These are phyloP conservation scores for Mycena alexandri DNA, from an alignment of 768 basidiomycete species.

Conservation along the genomic window DNA sequence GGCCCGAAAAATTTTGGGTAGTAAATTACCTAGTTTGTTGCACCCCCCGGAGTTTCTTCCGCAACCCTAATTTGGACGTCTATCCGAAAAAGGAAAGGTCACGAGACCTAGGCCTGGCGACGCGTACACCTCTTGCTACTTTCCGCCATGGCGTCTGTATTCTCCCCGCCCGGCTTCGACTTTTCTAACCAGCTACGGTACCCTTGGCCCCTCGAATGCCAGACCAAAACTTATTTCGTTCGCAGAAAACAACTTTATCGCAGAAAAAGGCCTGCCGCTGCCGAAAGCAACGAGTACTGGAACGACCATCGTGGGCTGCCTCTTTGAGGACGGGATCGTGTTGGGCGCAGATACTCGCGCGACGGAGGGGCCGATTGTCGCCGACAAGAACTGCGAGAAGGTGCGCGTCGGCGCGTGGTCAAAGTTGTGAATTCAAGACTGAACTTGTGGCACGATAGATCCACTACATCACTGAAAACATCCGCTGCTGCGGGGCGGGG, in stretches of 20 bases:
- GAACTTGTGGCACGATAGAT: slow-evolving; percentile 68
- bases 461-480: slow-evolving; percentile 95
- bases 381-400: slow-evolving; percentile 99
- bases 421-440: neutral
- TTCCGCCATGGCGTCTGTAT: slow-evolving; percentile 56
- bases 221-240: neutral
- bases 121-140: slow-evolving; percentile 26
- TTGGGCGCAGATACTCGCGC: slow-evolving; percentile 98
- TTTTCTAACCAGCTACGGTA: slow-evolving; percentile 84
- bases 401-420: slow-evolving; percentile 53
- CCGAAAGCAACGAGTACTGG: slow-evolving; percentile 94
- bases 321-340: slow-evolving; percentile 93
- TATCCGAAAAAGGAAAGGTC: neutral
- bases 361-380: slow-evolving; percentile 93
- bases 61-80: too few relatives aligned
- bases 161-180: slow-evolving; percentile 74
- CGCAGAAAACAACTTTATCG: slow-evolving; percentile 79
- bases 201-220: neutral
- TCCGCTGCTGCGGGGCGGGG: slow-evolving; percentile 98
- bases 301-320: slow-evolving; percentile 97
- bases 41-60: too few relatives aligned
- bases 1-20: too few relatives aligned
- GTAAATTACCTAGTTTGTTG: too few relatives aligned
- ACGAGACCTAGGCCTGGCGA: slow-evolving; percentile 21
- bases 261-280: slow-evolving; percentile 75